Evolutionary conservation across 768 basidiomycete species (phyloP), one percentile per base, ranked within the genome.

Genomic region (Leccinum subgranulosum): DNA sequence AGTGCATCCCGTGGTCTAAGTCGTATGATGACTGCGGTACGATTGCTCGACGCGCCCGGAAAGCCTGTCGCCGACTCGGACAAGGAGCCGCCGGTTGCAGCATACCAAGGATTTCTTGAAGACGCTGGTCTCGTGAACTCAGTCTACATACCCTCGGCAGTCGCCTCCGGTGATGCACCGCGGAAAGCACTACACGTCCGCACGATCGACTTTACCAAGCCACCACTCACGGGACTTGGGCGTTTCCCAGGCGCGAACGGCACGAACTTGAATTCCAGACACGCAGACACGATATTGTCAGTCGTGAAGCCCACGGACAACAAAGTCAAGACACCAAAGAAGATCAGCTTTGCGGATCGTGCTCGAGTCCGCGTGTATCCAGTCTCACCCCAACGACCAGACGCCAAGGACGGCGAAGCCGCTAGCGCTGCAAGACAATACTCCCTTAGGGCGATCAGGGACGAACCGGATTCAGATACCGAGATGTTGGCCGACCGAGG

Each of bases 141-240:
- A 8, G 28, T 9, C 10, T 27, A 19, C 8, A 17, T 25, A 5
- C 33, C 56, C 54, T 55, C 39, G 5, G 36, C 53, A 11, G 19
- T 25, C 54, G 17, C 23, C 23, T 39, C 43, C 9, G 23, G 17
- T 6, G 36, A 51, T 41, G 41, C 5, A 9, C 49, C 28, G 11
- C 19, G 50, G 17, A 51, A 57, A 19, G 23, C 27, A 14, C 31
- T 41, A 10, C 51, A 63, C 6, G 53, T 64, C 15, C 65, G 62
- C 21, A 58, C 59, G 39, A 72, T 73, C 56, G 71, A 71, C 56
- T 72, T 73, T 53, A 69, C 69, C 19, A 60, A 61, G 28, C 47
- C 59, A 5, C 60, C 66, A 10, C 53, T 54, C 8, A 54, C 28
- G 31, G 57, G 59, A 50, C 64, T 60, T 17, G 41, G 39, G 25